phyloP scores from a whole-genome alignment of 106 monocot species.

The Acorus calamus region DNA sequence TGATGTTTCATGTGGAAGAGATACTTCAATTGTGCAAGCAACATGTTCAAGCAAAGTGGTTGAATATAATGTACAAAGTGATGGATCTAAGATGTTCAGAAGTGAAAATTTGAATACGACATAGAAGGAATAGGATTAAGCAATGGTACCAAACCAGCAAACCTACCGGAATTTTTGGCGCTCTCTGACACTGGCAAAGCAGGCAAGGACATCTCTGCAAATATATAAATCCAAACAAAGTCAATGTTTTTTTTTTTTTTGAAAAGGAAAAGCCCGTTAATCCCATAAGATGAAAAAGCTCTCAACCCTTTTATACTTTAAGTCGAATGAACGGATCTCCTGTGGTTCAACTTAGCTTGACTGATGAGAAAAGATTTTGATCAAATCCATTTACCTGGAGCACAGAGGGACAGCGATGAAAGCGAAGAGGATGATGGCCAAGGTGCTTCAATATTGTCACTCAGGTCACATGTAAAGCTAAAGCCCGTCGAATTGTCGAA shows the following conservation, averaged over 20 bases:
- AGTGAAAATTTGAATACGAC: too few relatives aligned
- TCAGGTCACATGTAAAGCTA: constrained; percentile 97
- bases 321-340: too few relatives aligned
- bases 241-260: too few relatives aligned
- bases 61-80: too few relatives aligned
- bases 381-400: constrained; percentile 49
- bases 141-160: neutral
- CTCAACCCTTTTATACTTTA: too few relatives aligned
- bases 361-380: neutral
- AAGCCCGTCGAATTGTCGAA: constrained; percentile 80
- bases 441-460: constrained; percentile 95
- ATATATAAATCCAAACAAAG: neutral
- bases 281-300: too few relatives aligned
- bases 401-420: constrained; percentile 83
- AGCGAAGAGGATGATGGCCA: constrained; percentile 98
- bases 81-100: too few relatives aligned
- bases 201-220: constrained; percentile 94
- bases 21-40: too few relatives aligned
- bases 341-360: too few relatives aligned
- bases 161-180: constrained; percentile 50
- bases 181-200: constrained; percentile 49
- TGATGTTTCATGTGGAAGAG: too few relatives aligned
- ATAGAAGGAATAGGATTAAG: neutral
- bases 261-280: too few relatives aligned
- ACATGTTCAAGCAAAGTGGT: too few relatives aligned